These are phyloP conservation scores for Umbelopsis vinacea DNA, from an alignment of 192 early-diverging fungal species.

Conservation along the genomic window DNA sequence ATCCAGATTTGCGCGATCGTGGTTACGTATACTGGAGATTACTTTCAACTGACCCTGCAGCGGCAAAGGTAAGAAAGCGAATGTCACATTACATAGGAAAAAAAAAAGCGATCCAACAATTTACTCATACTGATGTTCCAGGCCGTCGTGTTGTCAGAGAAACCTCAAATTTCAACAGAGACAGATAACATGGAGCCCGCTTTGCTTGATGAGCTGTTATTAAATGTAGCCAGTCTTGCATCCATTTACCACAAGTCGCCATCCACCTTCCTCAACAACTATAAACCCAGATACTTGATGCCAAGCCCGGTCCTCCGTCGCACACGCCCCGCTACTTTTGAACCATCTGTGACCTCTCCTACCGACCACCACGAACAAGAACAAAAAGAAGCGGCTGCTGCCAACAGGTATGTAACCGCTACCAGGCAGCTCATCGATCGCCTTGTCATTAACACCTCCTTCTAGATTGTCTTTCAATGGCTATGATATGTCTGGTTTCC, in stretches of 20 bases:
- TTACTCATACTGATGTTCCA: constrained; percentile 28
- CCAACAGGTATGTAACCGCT: constrained; percentile 25
- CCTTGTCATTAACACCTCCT: background rate
- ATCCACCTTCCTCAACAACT: constrained; percentile 78
- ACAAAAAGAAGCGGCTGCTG: constrained; percentile 1
- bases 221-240: constrained; percentile 86
- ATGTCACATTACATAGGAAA: no score
- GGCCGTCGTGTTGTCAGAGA: constrained; percentile 90
- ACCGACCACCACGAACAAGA: background rate
- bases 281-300: constrained; percentile 56
- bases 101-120: background rate
- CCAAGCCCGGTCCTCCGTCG: constrained; percentile 54
- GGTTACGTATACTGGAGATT: constrained; percentile 99
- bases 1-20: constrained; percentile 97
- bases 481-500: constrained; percentile 24
- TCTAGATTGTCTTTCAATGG: constrained; percentile 32
- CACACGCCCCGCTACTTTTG: background rate
- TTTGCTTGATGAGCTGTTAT: constrained; percentile 85
- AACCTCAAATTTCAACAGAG: constrained; percentile 92
- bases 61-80: constrained; percentile 64
- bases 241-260: constrained; percentile 94
- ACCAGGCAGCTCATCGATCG: background rate
- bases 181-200: constrained; percentile 88
- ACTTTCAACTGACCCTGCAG: constrained; percentile 91
- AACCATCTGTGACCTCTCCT: background rate